Percentiles rank a stretch among this genome's conserved stretches.
Conservation (phyloP, 2,329 filamentous ascomycete genomes). For the Aspergillus uvarum region DNA sequence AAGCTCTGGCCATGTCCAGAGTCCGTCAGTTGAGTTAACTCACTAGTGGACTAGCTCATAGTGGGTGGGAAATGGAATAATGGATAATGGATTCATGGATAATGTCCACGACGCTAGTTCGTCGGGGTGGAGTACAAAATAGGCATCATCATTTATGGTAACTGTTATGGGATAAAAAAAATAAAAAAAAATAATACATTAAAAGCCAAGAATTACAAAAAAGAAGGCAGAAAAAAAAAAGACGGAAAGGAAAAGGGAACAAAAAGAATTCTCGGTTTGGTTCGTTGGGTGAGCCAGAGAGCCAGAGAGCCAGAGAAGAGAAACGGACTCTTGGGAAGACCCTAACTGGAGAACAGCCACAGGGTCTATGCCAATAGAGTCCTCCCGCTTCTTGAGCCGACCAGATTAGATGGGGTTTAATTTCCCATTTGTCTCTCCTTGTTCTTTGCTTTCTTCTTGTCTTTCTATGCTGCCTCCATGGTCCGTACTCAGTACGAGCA, state of each 20-base stretch:
- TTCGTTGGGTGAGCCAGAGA: background rate
- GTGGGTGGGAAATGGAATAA: conserved; percentile 10
- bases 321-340: background rate
- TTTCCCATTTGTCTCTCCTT: background rate
- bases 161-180: background rate
- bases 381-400: background rate
- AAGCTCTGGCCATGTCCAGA: conserved; percentile 24
- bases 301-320: no score
- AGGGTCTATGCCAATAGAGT: background rate
- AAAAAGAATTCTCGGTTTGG: background rate
- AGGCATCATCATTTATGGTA: conserved; percentile 20
- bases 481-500: no score
- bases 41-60: conserved; percentile 11
- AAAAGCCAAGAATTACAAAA: background rate
- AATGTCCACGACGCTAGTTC: conserved; percentile 13
- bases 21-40: conserved; percentile 12
- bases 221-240: no score
- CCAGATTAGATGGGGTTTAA: background rate
- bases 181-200: background rate
- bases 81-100: background rate
- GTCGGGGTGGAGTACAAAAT: conserved; percentile 16
- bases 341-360: background rate
- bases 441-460: no score
- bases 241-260: no score
- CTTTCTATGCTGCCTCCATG: no score